Evolutionary conservation across 2,329 filamentous ascomycete species (phyloP).

Genomic region (Calonectria multiphialidica): DNA sequence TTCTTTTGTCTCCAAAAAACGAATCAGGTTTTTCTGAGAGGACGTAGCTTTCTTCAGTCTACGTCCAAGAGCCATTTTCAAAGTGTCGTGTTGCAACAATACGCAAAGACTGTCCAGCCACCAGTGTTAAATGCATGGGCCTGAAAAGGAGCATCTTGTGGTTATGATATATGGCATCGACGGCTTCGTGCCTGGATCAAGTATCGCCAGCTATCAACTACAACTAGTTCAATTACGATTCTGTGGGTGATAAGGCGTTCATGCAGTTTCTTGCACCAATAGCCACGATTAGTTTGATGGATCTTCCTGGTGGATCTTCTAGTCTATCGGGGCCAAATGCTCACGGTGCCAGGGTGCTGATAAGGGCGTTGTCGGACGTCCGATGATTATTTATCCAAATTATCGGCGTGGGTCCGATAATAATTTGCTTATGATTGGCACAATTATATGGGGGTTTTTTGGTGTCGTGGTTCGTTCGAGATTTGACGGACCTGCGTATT

Average conservation of each 20-base stretch:
- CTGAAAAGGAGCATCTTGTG: too few species aligned
- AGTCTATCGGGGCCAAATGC: background rate
- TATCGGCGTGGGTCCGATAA: background rate
- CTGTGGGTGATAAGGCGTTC: background rate
- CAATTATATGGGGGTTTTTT: background rate
- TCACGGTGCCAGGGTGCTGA: background rate
- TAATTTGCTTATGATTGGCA: background rate
- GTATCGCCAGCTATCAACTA: background rate
- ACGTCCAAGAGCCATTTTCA: background rate
- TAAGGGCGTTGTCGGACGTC: background rate
- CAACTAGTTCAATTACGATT: background rate
- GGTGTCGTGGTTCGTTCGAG: background rate
- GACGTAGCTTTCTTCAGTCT: constrained; percentile 2
- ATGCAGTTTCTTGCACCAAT: background rate
- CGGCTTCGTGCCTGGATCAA: background rate
- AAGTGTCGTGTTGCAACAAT: background rate
- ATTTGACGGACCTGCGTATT: background rate
- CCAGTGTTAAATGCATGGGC: too few species aligned
- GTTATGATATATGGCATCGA: background rate
- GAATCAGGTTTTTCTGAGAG: background rate
- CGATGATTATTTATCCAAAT: background rate
- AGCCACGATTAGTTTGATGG: background rate
- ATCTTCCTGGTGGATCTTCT: background rate
- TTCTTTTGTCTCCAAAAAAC: constrained; percentile 2
- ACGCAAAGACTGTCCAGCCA: background rate